phyloP scores from a whole-genome alignment of 306 rosid species.

The Begonia masoniana region DNA sequence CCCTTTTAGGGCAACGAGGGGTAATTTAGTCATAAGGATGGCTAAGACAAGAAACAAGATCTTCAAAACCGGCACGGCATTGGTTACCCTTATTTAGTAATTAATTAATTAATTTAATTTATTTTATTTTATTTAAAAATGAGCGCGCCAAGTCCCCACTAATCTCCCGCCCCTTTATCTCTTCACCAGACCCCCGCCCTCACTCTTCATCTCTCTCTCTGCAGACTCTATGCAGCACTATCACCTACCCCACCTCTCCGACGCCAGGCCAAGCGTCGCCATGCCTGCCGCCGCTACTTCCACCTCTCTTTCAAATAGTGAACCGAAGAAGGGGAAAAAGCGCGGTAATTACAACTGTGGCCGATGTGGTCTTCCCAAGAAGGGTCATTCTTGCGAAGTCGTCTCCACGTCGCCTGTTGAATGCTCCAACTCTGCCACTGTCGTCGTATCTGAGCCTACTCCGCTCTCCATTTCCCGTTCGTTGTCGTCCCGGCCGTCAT shows the following conservation, averaged over 20 bases:
- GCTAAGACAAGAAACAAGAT: too few species aligned
- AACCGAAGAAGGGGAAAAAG: conserved; percentile 36
- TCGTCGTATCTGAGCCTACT: conserved; percentile 18
- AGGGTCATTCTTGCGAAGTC: conserved; percentile 60
- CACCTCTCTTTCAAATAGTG: conserved; percentile 9
- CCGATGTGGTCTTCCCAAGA: conserved; percentile 80
- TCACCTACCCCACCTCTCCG: conserved; percentile 19
- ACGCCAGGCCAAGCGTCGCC: conserved; percentile 12
- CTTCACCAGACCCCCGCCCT: conserved; percentile 1
- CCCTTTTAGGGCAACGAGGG: too few species aligned
- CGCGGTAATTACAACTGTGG: conserved; percentile 89
- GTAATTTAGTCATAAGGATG: too few species aligned
- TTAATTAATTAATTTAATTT: not conserved
- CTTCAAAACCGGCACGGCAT: too few species aligned
- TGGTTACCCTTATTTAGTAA: too few species aligned
- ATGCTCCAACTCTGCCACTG: conserved; percentile 16
- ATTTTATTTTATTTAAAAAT: conserved; percentile 15
- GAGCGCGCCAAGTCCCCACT: conserved; percentile 35
- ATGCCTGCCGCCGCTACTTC: not conserved
- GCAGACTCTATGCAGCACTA: conserved; percentile 26
- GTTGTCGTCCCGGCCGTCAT: conserved; percentile 22
- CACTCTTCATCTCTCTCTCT: conserved; percentile 1
- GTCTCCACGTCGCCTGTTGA: conserved; percentile 14
- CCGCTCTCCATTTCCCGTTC: conserved; percentile 18
- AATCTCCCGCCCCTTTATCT: conserved; percentile 31